Percentiles rank a stretch among this genome's conserved stretches.
phyloP scores from a whole-genome alignment of 75 land plant species.

The Ceratopteris richardii region DNA sequence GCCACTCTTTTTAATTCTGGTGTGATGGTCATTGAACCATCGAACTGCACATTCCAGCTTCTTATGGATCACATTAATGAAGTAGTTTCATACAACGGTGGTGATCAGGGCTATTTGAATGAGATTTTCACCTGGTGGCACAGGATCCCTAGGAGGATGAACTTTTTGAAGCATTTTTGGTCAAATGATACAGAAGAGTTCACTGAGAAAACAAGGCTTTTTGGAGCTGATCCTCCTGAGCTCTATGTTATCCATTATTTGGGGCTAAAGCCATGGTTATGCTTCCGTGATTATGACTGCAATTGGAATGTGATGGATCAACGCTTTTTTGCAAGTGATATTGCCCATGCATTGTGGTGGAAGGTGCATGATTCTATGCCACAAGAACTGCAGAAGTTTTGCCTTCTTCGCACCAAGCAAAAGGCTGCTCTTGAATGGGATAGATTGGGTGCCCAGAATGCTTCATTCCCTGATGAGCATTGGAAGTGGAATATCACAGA shows the following conservation, averaged over 20 bases:
- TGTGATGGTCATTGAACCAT: constrained; percentile 71
- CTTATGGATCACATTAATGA: constrained; percentile 41
- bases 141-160: constrained; percentile 61
- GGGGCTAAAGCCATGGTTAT: constrained; percentile 91
- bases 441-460: constrained; percentile 39
- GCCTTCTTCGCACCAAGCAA: constrained; percentile 40
- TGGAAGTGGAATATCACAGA: constrained; percentile 70
- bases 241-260: constrained; percentile 73
- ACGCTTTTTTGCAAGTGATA: constrained; percentile 69
- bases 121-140: constrained; percentile 97
- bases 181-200: constrained; percentile 43
- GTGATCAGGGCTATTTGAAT: constrained; percentile 91
- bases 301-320: constrained; percentile 70
- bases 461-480: constrained; percentile 36
- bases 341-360: constrained; percentile 77
- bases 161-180: constrained; percentile 81
- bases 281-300: constrained; percentile 93
- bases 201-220: constrained; percentile 39
- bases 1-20: constrained; percentile 62
- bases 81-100: constrained; percentile 82
- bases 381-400: constrained; percentile 32
- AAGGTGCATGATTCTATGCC: constrained; percentile 75
- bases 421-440: constrained; percentile 57
- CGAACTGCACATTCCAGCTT: constrained; percentile 61
- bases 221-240: constrained; percentile 68